phyloP scores from a whole-genome alignment of 2,329 filamentous ascomycete genomes.

The Sodiomyces alkalinus region DNA sequence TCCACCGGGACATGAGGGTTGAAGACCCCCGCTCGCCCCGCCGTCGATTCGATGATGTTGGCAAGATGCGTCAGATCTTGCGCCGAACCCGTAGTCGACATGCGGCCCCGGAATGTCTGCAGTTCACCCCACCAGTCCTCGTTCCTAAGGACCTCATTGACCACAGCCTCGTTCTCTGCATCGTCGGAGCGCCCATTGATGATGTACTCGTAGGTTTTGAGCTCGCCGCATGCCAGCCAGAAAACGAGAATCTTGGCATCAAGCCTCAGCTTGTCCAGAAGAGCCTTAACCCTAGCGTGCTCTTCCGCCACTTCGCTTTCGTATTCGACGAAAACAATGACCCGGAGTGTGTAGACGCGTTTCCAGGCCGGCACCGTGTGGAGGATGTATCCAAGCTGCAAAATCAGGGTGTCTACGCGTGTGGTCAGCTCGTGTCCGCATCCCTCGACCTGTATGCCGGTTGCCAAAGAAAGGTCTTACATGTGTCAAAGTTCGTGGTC shows the following conservation, averaged over 20 bases:
- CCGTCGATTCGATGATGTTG: slow-evolving; percentile 27
- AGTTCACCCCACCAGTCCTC: slow-evolving; percentile 78
- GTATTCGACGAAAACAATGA: slow-evolving; percentile 82
- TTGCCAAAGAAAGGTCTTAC: slow-evolving; percentile 33
- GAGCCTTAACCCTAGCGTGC: slow-evolving; percentile 50
- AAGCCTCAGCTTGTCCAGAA: slow-evolving; percentile 70
- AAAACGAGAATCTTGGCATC: slow-evolving; percentile 68
- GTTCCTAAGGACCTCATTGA: slow-evolving; percentile 51
- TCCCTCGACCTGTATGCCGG: neutral
- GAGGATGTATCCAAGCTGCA: slow-evolving; percentile 74
- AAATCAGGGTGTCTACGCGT: slow-evolving; percentile 55
- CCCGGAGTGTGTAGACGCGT: slow-evolving; percentile 53
- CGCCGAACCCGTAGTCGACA: slow-evolving; percentile 20
- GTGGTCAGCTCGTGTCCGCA: slow-evolving; percentile 6
- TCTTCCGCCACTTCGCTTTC: slow-evolving; percentile 74
- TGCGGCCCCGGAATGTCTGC: slow-evolving; percentile 33
- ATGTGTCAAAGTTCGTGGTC: slow-evolving; percentile 86
- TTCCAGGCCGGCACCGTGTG: slow-evolving; percentile 73
- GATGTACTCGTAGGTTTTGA: slow-evolving; percentile 63
- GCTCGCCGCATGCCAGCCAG: slow-evolving; percentile 59
- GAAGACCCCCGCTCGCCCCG: slow-evolving; percentile 25
- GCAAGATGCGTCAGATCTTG: slow-evolving; percentile 28
- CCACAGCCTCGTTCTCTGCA: slow-evolving; percentile 32
- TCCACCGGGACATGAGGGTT: slow-evolving; percentile 21
- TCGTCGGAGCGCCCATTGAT: slow-evolving; percentile 51